Base-by-base conservation (phyloP, 2,329 filamentous ascomycete genomes). In the Nothophoma quercina region DNA sequence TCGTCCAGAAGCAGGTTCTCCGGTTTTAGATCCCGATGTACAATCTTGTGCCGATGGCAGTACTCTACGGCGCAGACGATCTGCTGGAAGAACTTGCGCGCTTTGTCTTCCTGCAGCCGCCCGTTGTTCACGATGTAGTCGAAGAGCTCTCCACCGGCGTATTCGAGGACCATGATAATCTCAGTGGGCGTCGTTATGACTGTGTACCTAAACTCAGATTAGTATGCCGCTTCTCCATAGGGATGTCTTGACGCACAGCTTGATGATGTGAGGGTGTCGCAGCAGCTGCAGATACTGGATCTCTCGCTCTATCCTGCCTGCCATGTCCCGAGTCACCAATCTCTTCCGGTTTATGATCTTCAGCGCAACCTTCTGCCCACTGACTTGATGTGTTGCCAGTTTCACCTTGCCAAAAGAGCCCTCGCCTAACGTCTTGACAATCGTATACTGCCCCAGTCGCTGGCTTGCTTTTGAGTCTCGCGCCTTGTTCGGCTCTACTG, bases 91-190 rank as follows among this genome's bases (percentile, higher is more conserved):
- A 99, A 97, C 64, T 93, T 91, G 51, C 95, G 88, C n/a, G 95
- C 95, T 73, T 96, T 90, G 55, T 88, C 84, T 75, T 99, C 95
- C 64, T 88, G 87, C 83, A 98, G 91, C 70, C 90, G 88, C 48
- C 95, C 95, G 71, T 97, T 88, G 70, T 93, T 89, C 52, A 99
- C 95, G 58, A 99, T 95, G 77, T 98, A 98, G 76, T 99, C 93
- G 77, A 99, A 99, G 55, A 99, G 83, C 77, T 99, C 95, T 56
- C 91, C 91, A 56, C 95, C 95, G 33, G 95, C 95, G 76, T 96
- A 99, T 77, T 99, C 95, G 63, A 99, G 85, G 40, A 99, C 95
- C 95, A 99, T 99, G 76, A 98, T 95, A 72, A 99, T 99, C 74
- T 99, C 95, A 57, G 85, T 87, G 19, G 88, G 86, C 6, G 93